Evolutionary conservation across 2,329 filamentous ascomycete species (phyloP).

Genomic region (Neopestalotiopsis clavispora): DNA sequence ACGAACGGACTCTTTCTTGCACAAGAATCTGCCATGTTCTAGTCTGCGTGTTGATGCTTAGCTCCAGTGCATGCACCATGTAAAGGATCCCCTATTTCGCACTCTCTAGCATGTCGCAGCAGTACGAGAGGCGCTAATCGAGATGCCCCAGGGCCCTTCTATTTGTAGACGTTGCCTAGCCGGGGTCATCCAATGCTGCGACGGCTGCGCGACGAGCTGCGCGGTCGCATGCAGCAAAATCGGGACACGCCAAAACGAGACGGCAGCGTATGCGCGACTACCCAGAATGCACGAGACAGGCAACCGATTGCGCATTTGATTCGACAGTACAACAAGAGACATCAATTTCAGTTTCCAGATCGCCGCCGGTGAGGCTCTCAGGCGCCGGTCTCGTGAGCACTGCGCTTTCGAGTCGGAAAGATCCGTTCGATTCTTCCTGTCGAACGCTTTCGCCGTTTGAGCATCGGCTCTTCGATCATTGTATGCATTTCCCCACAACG

Average conservation of each 20-base stretch:
- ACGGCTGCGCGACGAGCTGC: not conserved
- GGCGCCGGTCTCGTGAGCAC: too few species aligned
- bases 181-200: not conserved
- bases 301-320: not conserved
- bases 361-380: not conserved
- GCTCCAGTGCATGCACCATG: too few species aligned
- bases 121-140: not conserved
- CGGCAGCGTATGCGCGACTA: constrained; percentile 1
- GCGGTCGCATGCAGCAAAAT: not conserved
- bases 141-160: not conserved
- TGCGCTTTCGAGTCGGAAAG: not conserved
- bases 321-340: not conserved
- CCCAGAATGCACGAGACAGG: not conserved
- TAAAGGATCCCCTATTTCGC: not conserved
- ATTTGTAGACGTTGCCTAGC: not conserved
- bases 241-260: not conserved
- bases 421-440: not conserved
- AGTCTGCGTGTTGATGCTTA: too few species aligned
- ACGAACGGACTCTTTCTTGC: not conserved
- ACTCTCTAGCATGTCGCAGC: not conserved
- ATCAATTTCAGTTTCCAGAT: not conserved
- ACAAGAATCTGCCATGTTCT: not conserved
- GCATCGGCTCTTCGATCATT: constrained; percentile 3
- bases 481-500: not conserved
- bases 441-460: not conserved